A percentile compares a stretch with the other conserved stretches of the same genome.
Evolutionary conservation across 148 eudicot genomes (phyloP).

Genomic region (Rhododendron williamsianum): DNA sequence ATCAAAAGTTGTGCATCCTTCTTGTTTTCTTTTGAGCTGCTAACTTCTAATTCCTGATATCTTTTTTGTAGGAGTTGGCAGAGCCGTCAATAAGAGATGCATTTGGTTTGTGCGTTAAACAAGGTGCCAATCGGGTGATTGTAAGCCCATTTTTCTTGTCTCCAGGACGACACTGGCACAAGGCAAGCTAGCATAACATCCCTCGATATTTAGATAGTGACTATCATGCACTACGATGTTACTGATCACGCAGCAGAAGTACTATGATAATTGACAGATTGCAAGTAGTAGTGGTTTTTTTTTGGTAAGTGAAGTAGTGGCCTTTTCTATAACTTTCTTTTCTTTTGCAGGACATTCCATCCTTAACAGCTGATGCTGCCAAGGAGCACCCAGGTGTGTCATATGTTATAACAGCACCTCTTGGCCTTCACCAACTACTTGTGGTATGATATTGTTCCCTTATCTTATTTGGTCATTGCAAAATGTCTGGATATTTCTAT

Average conservation of each 20-base stretch:
- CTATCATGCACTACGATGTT: not conserved
- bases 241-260: not conserved
- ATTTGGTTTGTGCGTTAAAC: constrained; percentile 65
- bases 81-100: constrained; percentile 92
- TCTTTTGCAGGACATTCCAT: constrained; percentile 76
- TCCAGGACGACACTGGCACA: constrained; percentile 92
- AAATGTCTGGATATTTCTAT: not conserved
- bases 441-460: constrained; percentile 48
- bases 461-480: not conserved
- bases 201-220: not conserved
- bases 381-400: constrained; percentile 70
- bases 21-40: not conserved
- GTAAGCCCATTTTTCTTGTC: constrained; percentile 93
- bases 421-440: constrained; percentile 77
- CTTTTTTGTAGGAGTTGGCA: constrained; percentile 67
- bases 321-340: not conserved
- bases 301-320: not conserved
- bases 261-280: not conserved
- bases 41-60: not conserved
- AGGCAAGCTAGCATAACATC: constrained; percentile 33
- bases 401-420: constrained; percentile 88
- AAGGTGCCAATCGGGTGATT: constrained; percentile 78
- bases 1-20: not conserved
- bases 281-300: not conserved
- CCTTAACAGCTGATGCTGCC: constrained; percentile 88